Percentiles rank a stretch among this genome's conserved stretches.
These are phyloP conservation scores for Aspergillaceae sp. DNA, from an alignment of 2,329 filamentous ascomycete species.

Conservation along the genomic window DNA sequence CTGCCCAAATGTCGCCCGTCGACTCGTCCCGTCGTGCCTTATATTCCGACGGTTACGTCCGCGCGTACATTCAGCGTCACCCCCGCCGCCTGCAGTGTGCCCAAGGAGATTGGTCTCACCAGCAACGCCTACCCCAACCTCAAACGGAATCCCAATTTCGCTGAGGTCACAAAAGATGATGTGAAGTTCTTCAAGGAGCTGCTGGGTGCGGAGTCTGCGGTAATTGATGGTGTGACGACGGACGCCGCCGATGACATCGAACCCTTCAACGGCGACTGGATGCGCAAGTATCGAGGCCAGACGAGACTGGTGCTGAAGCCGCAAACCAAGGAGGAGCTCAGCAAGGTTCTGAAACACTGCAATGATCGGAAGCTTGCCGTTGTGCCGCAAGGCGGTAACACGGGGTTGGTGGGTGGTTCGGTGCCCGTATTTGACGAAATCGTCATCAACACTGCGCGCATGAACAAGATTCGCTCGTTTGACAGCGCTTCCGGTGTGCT, in stretches of 20 bases:
- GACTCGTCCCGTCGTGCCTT: slow-evolving; percentile 15
- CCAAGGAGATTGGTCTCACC: slow-evolving; percentile 59
- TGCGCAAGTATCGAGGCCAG: slow-evolving; percentile 95
- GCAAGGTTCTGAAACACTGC: slow-evolving; percentile 86
- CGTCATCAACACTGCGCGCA: slow-evolving; percentile 77
- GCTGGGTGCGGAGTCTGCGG: slow-evolving; percentile 68
- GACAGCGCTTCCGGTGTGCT: slow-evolving; percentile 87
- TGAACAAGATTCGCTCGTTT: slow-evolving; percentile 87
- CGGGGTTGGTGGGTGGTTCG: slow-evolving; percentile 87
- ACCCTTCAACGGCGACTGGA: slow-evolving; percentile 95
- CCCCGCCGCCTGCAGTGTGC: slow-evolving; percentile 16
- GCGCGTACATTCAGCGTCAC: slow-evolving; percentile 24
- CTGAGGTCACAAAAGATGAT: slow-evolving; percentile 62
- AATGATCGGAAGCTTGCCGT: slow-evolving; percentile 88
- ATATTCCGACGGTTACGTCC: slow-evolving; percentile 10
- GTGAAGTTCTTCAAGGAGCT: slow-evolving; percentile 72
- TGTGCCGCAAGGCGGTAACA: slow-evolving; percentile 95
- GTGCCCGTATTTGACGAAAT: slow-evolving; percentile 98
- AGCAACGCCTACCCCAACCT: slow-evolving; percentile 72
- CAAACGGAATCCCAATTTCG: slow-evolving; percentile 68
- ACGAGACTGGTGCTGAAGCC: slow-evolving; percentile 81
- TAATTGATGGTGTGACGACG: slow-evolving; percentile 73
- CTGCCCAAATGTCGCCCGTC: slow-evolving; percentile 20
- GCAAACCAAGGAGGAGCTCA: slow-evolving; percentile 74
- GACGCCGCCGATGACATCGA: slow-evolving; percentile 74